Evolutionary conservation across 1,284 basidiomycete species (phyloP).

Genomic region (Ganoderma leucocontextum): DNA sequence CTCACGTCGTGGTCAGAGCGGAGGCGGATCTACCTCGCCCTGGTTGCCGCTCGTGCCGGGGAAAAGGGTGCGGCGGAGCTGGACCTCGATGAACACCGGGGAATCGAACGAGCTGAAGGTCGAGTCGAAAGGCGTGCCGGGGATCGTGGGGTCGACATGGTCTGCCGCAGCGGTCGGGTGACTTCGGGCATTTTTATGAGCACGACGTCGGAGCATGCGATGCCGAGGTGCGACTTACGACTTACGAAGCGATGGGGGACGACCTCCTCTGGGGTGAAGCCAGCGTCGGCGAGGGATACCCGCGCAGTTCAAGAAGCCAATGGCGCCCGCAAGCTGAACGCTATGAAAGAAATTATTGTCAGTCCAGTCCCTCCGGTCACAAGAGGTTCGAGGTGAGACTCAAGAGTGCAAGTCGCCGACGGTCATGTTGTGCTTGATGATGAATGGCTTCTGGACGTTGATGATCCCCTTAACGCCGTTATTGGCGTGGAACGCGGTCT

Average conservation of each 20-base stretch:
- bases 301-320: conserved; percentile 41
- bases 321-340: conserved; percentile 43
- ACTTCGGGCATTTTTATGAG: too few relatives aligned
- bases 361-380: too few relatives aligned
- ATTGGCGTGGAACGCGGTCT: conserved; percentile 37
- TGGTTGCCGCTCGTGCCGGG: conserved; percentile 38
- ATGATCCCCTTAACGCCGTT: conserved; percentile 34
- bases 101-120: conserved; percentile 33
- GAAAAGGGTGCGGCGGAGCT: conserved; percentile 38
- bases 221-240: too few relatives aligned
- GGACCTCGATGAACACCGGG: conserved; percentile 34
- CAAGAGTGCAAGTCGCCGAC: conserved; percentile 34
- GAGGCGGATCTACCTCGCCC: conserved; percentile 41
- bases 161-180: conserved; percentile 36
- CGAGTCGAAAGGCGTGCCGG: conserved; percentile 34
- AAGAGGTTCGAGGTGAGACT: too few relatives aligned
- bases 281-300: conserved; percentile 40
- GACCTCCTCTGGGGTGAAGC: conserved; percentile 50
- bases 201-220: too few relatives aligned
- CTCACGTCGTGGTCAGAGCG: conserved; percentile 36
- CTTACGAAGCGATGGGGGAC: conserved; percentile 42
- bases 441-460: conserved; percentile 29
- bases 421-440: conserved; percentile 35
- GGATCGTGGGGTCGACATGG: conserved; percentile 29
- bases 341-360: conserved; percentile 13